Conservation (phyloP, 306 rosid species). For the Quercus parvula region DNA sequence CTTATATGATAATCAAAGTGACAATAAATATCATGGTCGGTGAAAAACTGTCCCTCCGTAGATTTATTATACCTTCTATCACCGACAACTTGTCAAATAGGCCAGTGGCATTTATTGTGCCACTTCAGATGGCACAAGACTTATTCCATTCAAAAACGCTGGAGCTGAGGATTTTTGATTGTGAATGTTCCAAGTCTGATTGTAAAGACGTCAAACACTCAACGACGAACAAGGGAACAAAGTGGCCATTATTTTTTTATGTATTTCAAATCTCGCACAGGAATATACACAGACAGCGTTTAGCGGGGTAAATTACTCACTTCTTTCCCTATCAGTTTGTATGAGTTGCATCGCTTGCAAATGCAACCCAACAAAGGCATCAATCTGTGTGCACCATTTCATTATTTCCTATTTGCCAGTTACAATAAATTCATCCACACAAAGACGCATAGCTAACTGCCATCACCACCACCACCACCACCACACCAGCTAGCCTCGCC, state of each 20-base stretch:
- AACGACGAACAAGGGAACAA: constrained; percentile 8
- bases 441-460: constrained; percentile 57
- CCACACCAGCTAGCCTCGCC: constrained; percentile 17
- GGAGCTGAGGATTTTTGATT: neutral
- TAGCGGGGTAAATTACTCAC: neutral
- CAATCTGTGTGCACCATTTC: neutral
- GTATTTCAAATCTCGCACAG: no score
- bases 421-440: constrained; percentile 34
- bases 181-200: constrained; percentile 10
- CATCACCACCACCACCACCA: constrained; percentile 30
- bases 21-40: no score
- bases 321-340: neutral
- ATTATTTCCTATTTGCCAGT: constrained; percentile 6
- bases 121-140: no score
- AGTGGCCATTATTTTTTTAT: neutral
- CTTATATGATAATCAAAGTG: no score
- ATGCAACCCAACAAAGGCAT: neutral
- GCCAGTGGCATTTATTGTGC: no score
- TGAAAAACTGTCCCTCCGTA: no score
- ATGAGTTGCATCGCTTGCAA: neutral
- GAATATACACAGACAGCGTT: no score
- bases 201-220: constrained; percentile 32
- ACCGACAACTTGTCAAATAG: no score
- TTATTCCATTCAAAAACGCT: neutral
- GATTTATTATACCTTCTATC: no score